Conservation (phyloP, 345 rosid species). For the Hibiscus mutabilis region DNA sequence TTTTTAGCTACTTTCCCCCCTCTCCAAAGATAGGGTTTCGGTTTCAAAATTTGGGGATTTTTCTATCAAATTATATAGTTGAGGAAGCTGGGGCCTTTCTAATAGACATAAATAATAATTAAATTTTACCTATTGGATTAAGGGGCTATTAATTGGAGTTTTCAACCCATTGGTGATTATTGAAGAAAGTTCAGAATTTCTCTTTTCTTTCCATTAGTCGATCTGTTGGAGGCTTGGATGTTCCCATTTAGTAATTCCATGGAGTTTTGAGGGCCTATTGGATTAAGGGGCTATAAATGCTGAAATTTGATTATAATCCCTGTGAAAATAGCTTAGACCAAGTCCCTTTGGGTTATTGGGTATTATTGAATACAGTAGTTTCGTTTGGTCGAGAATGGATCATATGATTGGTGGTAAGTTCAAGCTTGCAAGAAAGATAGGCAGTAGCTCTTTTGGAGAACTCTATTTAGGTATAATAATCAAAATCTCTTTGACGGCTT, state of each 20-base stretch:
- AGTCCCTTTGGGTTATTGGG: constrained; percentile 4
- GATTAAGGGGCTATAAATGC: constrained; percentile 13
- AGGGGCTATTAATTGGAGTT: too few relatives aligned
- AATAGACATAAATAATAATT: not conserved
- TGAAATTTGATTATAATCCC: constrained; percentile 17
- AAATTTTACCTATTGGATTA: not conserved
- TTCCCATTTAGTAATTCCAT: constrained; percentile 23
- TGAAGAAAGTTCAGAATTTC: not conserved
- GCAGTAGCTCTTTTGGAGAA: constrained; percentile 81
- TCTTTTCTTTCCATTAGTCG: not conserved
- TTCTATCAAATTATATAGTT: constrained; percentile 3
- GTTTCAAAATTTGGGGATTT: constrained; percentile 8
- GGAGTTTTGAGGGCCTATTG: constrained; percentile 4
- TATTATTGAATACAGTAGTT: not conserved
- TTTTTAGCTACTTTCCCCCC: not conserved
- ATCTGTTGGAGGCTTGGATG: not conserved
- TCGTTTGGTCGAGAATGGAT: constrained; percentile 32
- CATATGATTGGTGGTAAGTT: constrained; percentile 55
- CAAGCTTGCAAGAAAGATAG: constrained; percentile 76
- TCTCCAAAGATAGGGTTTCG: constrained; percentile 15
- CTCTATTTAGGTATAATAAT: constrained; percentile 54
- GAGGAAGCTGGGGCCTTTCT: constrained; percentile 12
- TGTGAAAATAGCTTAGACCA: constrained; percentile 10
- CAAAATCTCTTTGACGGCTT: not conserved
- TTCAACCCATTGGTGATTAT: not conserved